Conservation (phyloP, 2,329 filamentous ascomycete species). For the Aspergillus piperis region DNA sequence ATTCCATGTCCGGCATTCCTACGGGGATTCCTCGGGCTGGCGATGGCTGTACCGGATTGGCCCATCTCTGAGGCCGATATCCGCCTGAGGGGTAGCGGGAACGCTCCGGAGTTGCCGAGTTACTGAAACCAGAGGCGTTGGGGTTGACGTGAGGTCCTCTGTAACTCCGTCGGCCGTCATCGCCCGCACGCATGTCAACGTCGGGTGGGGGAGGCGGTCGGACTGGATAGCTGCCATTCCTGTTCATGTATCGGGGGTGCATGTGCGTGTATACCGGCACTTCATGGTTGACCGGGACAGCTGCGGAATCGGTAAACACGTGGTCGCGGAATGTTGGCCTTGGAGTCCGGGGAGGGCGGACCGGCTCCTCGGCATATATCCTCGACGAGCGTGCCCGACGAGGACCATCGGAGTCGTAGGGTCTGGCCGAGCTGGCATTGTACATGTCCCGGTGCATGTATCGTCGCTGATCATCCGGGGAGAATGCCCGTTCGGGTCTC, state of each 20-base stretch:
- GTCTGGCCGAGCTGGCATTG: constrained; percentile 9
- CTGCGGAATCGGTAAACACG: constrained; percentile 19
- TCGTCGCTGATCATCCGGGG: constrained; percentile 23
- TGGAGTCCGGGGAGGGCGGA: constrained; percentile 11
- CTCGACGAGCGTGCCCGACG: constrained; percentile 15
- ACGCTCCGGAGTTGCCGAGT: constrained; percentile 13
- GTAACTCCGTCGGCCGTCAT: constrained; percentile 30
- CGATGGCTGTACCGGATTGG: background rate
- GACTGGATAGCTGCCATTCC: constrained; percentile 16
- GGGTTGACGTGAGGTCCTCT: constrained; percentile 20
- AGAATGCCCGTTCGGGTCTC: constrained; percentile 31
- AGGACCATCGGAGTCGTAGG: constrained; percentile 24
- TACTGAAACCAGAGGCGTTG: background rate
- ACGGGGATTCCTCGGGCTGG: constrained; percentile 4
- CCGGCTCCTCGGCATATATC: constrained; percentile 19
- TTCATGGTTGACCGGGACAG: constrained; percentile 14
- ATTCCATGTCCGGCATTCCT: constrained; percentile 11
- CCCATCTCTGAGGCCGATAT: constrained; percentile 11
- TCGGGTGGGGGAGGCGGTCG: constrained; percentile 29
- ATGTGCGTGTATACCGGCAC: constrained; percentile 14
- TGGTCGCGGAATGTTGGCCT: constrained; percentile 15
- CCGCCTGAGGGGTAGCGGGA: background rate
- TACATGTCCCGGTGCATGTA: constrained; percentile 15
- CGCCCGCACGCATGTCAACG: constrained; percentile 20
- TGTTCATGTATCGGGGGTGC: constrained; percentile 19